Conservation (phyloP, 2,329 filamentous ascomycete genomes). For the Colletotrichum eremochloae region DNA sequence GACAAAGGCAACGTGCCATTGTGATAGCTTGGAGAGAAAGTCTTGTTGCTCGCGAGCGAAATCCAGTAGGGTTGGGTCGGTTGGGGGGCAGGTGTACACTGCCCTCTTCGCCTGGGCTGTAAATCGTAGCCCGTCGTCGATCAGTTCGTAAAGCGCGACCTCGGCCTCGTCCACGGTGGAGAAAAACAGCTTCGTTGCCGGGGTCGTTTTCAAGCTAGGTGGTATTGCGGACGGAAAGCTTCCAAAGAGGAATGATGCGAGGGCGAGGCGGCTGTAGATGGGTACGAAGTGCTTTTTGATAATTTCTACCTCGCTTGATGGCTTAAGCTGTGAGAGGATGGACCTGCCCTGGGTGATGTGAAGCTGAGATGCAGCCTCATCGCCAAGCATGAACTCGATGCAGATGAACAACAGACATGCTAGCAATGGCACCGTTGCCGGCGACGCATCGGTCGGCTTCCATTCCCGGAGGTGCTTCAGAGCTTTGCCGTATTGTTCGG, state of each 20-base stretch:
- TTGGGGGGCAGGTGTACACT: slow-evolving; percentile 47
- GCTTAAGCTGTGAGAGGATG: slow-evolving; percentile 53
- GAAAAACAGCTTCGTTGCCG: slow-evolving; percentile 48
- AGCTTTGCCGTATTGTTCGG: slow-evolving; percentile 64
- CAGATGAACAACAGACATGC: slow-evolving; percentile 66
- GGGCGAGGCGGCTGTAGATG: slow-evolving; percentile 58
- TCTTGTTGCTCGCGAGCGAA: slow-evolving; percentile 52
- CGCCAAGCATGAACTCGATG: slow-evolving; percentile 66
- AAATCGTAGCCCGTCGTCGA: slow-evolving; percentile 57
- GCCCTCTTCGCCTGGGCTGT: slow-evolving; percentile 47
- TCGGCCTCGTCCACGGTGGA: slow-evolving; percentile 51
- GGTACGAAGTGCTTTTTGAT: slow-evolving; percentile 58
- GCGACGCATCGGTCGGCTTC: slow-evolving; percentile 44
- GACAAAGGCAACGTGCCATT: slow-evolving; percentile 51
- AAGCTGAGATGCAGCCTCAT: slow-evolving; percentile 60
- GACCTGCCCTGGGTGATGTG: slow-evolving; percentile 60
- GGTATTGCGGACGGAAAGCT: slow-evolving; percentile 54
- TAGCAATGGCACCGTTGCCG: slow-evolving; percentile 53
- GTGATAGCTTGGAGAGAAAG: slow-evolving; percentile 47
- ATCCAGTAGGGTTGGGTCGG: slow-evolving; percentile 44
- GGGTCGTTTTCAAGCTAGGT: slow-evolving; percentile 50
- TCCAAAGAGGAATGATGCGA: slow-evolving; percentile 58
- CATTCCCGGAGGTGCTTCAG: slow-evolving; percentile 58
- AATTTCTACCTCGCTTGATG: slow-evolving; percentile 51
- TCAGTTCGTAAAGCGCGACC: slow-evolving; percentile 52